These are phyloP conservation scores for Colletotrichum sp. DNA, from an alignment of 2,329 filamentous ascomycete species.

Conservation along the genomic window DNA sequence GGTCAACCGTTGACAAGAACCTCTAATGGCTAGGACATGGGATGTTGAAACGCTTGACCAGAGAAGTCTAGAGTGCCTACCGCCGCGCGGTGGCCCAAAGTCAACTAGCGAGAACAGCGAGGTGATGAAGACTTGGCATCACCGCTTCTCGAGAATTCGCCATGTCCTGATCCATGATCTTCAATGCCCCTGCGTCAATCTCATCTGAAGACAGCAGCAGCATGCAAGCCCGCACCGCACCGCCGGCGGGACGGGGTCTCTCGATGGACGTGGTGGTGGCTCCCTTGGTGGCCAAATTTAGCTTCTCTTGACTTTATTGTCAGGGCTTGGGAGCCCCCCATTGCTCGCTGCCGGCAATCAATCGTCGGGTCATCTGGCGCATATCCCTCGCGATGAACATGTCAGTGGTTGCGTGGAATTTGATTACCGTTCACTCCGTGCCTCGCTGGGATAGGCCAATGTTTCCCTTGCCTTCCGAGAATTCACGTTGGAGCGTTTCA, in stretches of 20 bases:
- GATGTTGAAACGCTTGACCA: neutral
- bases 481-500: constrained; percentile 1
- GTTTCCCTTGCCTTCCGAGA: neutral
- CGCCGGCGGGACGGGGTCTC: neutral
- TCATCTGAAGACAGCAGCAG: constrained; percentile 11
- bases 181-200: constrained; percentile 14
- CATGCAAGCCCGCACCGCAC: neutral
- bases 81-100: neutral
- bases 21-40: neutral
- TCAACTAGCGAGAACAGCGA: neutral
- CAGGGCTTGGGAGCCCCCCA: neutral
- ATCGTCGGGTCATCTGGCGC: neutral
- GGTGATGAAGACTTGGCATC: neutral
- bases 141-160: neutral
- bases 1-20: neutral
- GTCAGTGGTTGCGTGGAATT: neutral
- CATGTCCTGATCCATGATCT: constrained; percentile 8
- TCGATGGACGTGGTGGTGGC: neutral
- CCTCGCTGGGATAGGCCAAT: neutral
- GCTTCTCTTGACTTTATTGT: neutral
- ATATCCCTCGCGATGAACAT: constrained; percentile 2
- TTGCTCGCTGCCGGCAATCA: neutral
- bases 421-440: neutral
- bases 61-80: neutral
- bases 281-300: constrained; percentile 7